phyloP scores from a whole-genome alignment of 108 stramenopile species.

The Cyclotella distinguenda region DNA sequence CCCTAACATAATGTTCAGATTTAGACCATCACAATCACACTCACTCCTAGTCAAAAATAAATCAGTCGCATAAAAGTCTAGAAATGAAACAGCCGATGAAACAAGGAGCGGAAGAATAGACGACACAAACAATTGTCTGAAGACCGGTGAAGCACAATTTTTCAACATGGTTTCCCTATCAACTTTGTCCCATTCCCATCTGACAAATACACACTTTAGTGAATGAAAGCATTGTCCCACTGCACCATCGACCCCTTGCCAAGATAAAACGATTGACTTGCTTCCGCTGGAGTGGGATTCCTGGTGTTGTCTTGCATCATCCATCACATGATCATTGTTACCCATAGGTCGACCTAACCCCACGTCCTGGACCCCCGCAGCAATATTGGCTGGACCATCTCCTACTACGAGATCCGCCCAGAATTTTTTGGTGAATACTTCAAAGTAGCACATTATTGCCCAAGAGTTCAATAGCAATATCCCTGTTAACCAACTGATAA shows the following conservation, averaged over 20 bases:
- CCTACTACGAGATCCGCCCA: conserved; percentile 56
- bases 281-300: conserved; percentile 1
- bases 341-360: conserved; percentile 4
- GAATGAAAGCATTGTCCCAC: conserved; percentile 58
- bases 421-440: conserved; percentile 62
- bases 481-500: conserved; percentile 56
- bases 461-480: conserved; percentile 62
- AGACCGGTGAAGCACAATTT: conserved; percentile 61
- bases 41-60: too few relatives aligned
- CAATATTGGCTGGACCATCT: conserved; percentile 50
- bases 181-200: conserved; percentile 80
- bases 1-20: too few relatives aligned
- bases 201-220: conserved; percentile 33
- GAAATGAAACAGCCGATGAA: too few relatives aligned
- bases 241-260: conserved; percentile 74
- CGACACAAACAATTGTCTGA: conserved; percentile 40
- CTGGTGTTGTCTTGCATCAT: conserved; percentile 3
- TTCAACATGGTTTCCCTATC: conserved; percentile 55
- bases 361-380: conserved; percentile 23
- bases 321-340: conserved; percentile 13
- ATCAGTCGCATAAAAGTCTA: too few relatives aligned
- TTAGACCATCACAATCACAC: too few relatives aligned
- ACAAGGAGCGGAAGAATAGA: background rate
- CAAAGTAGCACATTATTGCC: conserved; percentile 57
- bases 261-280: too few relatives aligned